Evolutionary conservation across 192 early-diverging fungal species (phyloP), one percentile per base, ranked within the genome.

Genomic region (Fimicolochytrium jonesii): DNA sequence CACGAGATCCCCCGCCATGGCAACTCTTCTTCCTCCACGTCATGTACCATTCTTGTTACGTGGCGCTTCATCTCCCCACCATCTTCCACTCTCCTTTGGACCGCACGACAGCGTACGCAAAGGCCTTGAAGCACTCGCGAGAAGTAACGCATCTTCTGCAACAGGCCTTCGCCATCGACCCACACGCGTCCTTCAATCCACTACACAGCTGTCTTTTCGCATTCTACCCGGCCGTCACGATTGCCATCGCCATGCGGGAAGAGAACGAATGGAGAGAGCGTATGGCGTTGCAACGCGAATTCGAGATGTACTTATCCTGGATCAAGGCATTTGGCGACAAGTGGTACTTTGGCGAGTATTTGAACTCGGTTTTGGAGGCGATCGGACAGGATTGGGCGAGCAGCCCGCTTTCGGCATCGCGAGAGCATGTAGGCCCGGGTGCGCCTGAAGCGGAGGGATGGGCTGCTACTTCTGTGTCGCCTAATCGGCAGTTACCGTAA

Each of bases 11-110:
- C 31, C 33, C 48, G 3, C 66, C 66, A 6, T 67, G 28, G n/a
- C 66, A 67, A 39, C 66, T 67, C 0, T 31, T 67, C 6, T 46
- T 33, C 25, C 45, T 52, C 20, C 66, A 60, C 51, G 36, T 67
- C 56, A 36, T 60, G 29, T 59, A 52, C 29, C 66, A 67, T 33
- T 31, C 45, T 7, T 41, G 39, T 20, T 41, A 58, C 39, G 32
- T 67, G 6, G 66, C 56, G 17, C 56, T 67, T n/a, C 36, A 59
- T 39, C 20, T 67, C 18, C 57, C 57, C 31, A 36, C 57, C 5
- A 10, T 47, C 9, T n/a, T 67, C 17, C 53, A 34, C 53, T n/a
- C n/a, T n/a, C n/a, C n/a, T n/a, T n/a, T n/a, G n/a, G 34, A 55
- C 18, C 37, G 37, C 9, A 9, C 10, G 17, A 9, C 10, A 17